Conservation (phyloP, 371 early-diverging fungal species). For the Mortierella sp. region DNA sequence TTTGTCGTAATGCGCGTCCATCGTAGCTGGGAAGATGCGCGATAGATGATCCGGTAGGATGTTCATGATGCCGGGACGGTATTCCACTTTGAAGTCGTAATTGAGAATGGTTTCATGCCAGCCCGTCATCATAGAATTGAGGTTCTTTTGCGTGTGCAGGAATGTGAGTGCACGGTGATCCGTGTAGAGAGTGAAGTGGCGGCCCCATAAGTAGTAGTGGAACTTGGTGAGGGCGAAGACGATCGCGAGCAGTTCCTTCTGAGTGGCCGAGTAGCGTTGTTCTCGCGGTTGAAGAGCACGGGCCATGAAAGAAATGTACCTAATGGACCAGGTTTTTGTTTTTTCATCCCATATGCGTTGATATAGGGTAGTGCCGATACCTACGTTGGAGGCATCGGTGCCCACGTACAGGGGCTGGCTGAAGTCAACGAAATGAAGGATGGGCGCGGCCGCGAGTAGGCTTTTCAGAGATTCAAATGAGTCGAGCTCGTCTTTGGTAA, state of each 20-base stretch:
- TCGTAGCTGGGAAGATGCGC: not conserved
- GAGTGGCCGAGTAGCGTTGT: conserved; percentile 12
- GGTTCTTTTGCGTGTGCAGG: conserved; percentile 30
- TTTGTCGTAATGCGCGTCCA: conserved; percentile 4
- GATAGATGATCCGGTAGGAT: conserved; percentile 14
- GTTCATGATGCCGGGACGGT: conserved; percentile 15
- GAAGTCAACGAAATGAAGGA: conserved; percentile 15
- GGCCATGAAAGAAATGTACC: conserved; percentile 13
- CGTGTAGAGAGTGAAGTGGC: conserved; percentile 27
- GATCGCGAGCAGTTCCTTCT: conserved; percentile 16
- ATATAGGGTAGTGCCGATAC: conserved; percentile 47
- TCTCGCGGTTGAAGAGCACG: conserved; percentile 8
- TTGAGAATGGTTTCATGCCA: conserved; percentile 46
- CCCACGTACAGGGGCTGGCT: conserved; percentile 44
- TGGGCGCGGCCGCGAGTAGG: too few species aligned
- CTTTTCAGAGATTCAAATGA: too few species aligned
- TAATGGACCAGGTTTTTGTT: conserved; percentile 1
- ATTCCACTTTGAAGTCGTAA: conserved; percentile 27
- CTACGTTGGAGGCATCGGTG: conserved; percentile 57
- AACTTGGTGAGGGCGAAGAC: conserved; percentile 15
- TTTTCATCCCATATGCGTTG: conserved; percentile 7
- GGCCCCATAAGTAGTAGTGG: conserved; percentile 50
- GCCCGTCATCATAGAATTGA: conserved; percentile 26
- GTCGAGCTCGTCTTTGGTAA: too few species aligned
- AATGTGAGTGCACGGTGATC: conserved; percentile 36